Evolutionary conservation across 345 rosid genomes (phyloP), one percentile per base, ranked within the genome.

Genomic region (Dipteronia dyeriana): DNA sequence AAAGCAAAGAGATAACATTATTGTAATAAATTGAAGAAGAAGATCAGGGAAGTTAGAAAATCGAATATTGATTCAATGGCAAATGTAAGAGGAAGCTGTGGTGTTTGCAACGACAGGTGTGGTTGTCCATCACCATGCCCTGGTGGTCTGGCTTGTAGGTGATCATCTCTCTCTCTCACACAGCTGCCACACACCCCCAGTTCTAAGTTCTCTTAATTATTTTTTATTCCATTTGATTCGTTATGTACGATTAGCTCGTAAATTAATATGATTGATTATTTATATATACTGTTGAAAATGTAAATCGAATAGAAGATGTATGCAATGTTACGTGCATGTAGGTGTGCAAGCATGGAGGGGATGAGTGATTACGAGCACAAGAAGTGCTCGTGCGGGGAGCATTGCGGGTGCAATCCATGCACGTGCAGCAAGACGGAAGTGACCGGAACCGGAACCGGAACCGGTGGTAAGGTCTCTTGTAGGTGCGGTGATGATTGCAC

Each of bases 41-140:
- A 0, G 34, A 31, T 3, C 5, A 31, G 34, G 34, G 34, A 31
- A 31, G 4, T 34, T 34, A 34, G 6, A 34, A 34, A 34, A 34
- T 34, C 38, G 38, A 34, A 34, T 34, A 34, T 4, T 34, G 4
- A 4, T 34, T 54, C 47, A 20, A 80, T 85, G 87, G 82, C 85
- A 26, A 84, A 82, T 66, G 56, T 25, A 51, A 56, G 75, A 59
- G 83, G 78, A 67, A 72, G 68, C 51, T 34, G 68, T 1, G 29
- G 8, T 16, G 70, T 13, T 43, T 87, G 87, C 74, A 81, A 75
- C 71, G 85, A 82, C 3, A 73, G 78, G 5, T 87, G 86, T 69
- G 86, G 87, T 5, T 84, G 90, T 39, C 86, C 88, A 68, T 13
- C 76, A 71, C 85, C 88, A 1, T 83, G 88, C 79, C 80, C 77